Base-by-base conservation (phyloP, 108 stramenopile genomes). In the Nitzschia palea region DNA sequence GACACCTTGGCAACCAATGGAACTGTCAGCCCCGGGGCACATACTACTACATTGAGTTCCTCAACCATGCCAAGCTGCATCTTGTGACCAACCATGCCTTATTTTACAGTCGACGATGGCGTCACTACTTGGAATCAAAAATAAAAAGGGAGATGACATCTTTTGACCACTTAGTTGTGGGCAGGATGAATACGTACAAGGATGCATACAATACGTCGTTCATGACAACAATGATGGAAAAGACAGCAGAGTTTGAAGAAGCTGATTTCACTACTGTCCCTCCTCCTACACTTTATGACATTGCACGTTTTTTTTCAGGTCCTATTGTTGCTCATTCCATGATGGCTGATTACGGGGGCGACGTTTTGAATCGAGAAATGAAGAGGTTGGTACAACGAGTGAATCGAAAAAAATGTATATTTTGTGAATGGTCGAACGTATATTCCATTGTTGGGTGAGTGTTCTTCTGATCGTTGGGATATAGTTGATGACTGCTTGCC, bases 321-420 rank as follows among this genome's bases (percentile, higher is more conserved):
- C 60, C 60, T 25, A 61, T 61, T 28, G 60, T 61, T 14, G 60
- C 60, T 3, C 60, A 61, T 28, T 61, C 60, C 12, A 23, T 61
- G 42, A 29, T 61, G 22, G 37, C 42, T 27, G 37, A 61, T 44
- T 61, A 40, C 40, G 60, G 60, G 33, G 22, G 27, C n/a, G 23
- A 61, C 6, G 17, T 33, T 12, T 4, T 56, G 4, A 22, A 43
- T 27, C 9, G 23, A 1, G 42, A 42, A 23, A 37, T 43, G 8
- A 37, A 29, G 23, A 32, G 25, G 1, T 1, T 29, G 9, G 40
- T 42, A 14, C 1, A 2, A 15, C 12, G 35, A 29, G 27, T 4
- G 1, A 47, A 17, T 30, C 17, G 20, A 36, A 15, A 29, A 50
- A 50, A 68, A 22, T 40, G 9, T 60, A 4, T 8, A n/a, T n/a